A percentile compares a stretch with the other conserved stretches of the same genome.
Conservation (phyloP, 2,329 filamentous ascomycete genomes). For the Penicillium glabrum region DNA sequence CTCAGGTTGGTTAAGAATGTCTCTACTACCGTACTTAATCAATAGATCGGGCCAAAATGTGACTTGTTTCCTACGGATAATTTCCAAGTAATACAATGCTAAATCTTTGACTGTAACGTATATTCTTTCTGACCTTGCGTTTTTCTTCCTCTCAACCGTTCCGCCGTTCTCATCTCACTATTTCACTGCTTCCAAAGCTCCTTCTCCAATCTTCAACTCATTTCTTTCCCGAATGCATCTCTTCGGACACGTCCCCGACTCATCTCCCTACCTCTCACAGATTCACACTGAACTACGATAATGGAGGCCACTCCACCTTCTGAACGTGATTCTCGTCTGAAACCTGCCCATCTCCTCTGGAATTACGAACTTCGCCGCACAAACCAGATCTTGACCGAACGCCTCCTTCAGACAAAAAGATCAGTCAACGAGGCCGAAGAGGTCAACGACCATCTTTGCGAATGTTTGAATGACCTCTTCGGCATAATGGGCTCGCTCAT, state of each 20-base stretch:
- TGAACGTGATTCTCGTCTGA: not conserved
- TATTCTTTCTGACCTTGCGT: too few species aligned
- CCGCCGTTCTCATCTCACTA: too few species aligned
- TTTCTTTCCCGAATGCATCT: too few species aligned
- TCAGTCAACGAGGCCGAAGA: not conserved
- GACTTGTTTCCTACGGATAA: constrained; percentile 22
- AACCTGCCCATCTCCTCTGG: constrained; percentile 35
- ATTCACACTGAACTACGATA: too few species aligned
- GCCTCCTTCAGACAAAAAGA: not conserved
- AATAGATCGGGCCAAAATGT: constrained; percentile 38
- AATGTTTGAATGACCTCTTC: too few species aligned
- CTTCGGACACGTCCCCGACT: too few species aligned
- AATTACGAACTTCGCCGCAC: constrained; percentile 40
- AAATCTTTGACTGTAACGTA: not conserved
- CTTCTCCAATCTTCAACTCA: too few species aligned
- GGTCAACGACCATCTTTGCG: too few species aligned
- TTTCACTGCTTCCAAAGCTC: too few species aligned
- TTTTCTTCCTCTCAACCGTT: too few species aligned
- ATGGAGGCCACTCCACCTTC: not conserved
- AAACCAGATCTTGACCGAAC: not conserved
- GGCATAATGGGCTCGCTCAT: too few species aligned
- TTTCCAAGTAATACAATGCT: not conserved
- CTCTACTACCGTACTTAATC: constrained; percentile 35
- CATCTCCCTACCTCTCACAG: too few species aligned
- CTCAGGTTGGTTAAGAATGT: constrained; percentile 40